phyloP scores from a whole-genome alignment of 306 rosid species.

The Myrica gale region DNA sequence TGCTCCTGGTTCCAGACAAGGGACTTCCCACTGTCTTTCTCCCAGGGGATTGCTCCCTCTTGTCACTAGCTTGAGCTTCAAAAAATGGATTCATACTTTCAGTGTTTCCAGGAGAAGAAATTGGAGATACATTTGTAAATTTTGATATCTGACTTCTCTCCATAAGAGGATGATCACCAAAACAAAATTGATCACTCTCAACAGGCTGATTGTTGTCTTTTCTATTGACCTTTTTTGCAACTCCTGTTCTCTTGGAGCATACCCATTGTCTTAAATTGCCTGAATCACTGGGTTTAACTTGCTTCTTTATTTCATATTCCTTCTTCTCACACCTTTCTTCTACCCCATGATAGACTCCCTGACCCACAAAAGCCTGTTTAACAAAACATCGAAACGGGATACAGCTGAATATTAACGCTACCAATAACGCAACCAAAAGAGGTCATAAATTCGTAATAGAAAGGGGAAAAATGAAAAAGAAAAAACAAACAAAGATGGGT shows the following conservation, averaged over 20 bases:
- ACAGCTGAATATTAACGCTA: conserved; percentile 1
- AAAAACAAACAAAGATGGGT: background rate
- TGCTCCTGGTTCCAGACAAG: conserved; percentile 24
- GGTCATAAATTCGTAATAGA: background rate
- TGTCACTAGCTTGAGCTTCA: conserved; percentile 29
- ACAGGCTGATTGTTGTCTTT: conserved; percentile 25
- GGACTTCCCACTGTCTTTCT: conserved; percentile 37
- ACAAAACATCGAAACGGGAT: conserved; percentile 4
- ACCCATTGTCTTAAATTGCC: conserved; percentile 47
- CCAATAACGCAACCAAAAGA: background rate
- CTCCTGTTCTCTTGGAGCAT: conserved; percentile 50
- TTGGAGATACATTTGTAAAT: conserved; percentile 17
- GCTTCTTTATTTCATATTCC: conserved; percentile 37
- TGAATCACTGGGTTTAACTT: conserved; percentile 30
- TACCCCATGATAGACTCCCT: conserved; percentile 23
- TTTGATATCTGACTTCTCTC: conserved; percentile 29
- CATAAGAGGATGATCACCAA: conserved; percentile 7
- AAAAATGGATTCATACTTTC: conserved; percentile 19
- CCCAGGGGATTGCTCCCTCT: conserved; percentile 28
- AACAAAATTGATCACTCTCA: conserved; percentile 31
- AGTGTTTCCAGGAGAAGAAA: conserved; percentile 41
- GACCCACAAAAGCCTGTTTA: conserved; percentile 27
- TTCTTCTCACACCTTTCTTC: conserved; percentile 28
- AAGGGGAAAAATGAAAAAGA: background rate
- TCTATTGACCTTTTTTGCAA: conserved; percentile 39